Percentiles rank a stretch among this genome's conserved stretches.
These are phyloP conservation scores for Penicillium pulvis DNA, from an alignment of 495 filamentous ascomycete species.

Conservation along the genomic window DNA sequence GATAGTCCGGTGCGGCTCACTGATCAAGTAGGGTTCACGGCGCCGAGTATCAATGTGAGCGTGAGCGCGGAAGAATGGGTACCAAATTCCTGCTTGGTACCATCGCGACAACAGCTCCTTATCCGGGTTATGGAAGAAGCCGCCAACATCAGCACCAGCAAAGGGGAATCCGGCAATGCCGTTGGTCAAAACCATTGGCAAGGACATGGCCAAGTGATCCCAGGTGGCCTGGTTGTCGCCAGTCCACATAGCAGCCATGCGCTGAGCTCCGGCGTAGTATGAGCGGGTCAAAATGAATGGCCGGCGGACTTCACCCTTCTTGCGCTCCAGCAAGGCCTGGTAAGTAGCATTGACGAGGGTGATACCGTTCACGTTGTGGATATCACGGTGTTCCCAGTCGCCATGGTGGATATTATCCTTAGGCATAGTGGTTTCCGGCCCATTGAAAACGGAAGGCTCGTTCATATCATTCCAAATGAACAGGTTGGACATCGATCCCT, in stretches of 20 bases:
- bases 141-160: conserved; percentile 92
- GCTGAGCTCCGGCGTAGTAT: conserved; percentile 88
- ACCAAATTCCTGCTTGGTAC: conserved; percentile 97
- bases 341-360: conserved; percentile 93
- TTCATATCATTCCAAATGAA: conserved; percentile 99
- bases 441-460: conserved; percentile 97
- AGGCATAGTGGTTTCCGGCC: conserved; percentile 93
- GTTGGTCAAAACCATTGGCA: conserved; percentile 92
- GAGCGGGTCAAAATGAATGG: conserved; percentile 92
- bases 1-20: conserved; percentile 81
- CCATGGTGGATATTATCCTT: conserved; percentile 93
- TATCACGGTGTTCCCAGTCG: conserved; percentile 94
- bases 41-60: conserved; percentile 95
- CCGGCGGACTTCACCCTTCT: conserved; percentile 73
- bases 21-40: conserved; percentile 87
- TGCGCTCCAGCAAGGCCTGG: conserved; percentile 75
- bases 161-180: conserved; percentile 94
- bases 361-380: conserved; percentile 93
- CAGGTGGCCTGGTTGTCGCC: conserved; percentile 94
- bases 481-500: conserved; percentile 76
- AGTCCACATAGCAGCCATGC: conserved; percentile 95
- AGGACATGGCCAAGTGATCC: conserved; percentile 80
- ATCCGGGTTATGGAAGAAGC: conserved; percentile 95
- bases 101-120: conserved; percentile 89
- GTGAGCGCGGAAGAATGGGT: conserved; percentile 98